These are phyloP conservation scores for Annulohypoxylon stygium DNA, from an alignment of 495 filamentous ascomycete species.

Conservation along the genomic window DNA sequence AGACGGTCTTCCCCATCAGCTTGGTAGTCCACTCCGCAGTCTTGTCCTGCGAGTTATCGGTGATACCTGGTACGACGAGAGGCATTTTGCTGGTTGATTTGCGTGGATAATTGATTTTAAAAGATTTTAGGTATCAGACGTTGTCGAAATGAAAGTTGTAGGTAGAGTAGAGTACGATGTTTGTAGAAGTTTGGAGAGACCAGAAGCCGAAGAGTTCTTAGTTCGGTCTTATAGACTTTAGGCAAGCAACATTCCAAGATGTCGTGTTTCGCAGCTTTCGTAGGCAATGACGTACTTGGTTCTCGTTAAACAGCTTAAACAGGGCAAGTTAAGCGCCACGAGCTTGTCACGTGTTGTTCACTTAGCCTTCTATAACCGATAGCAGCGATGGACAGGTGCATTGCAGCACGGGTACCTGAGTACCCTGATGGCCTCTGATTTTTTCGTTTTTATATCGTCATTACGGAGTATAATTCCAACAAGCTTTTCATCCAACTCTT, in stretches of 20 bases:
- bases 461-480: neutral
- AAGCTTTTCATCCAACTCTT: neutral
- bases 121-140: neutral
- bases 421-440: neutral
- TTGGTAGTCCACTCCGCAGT: slow-evolving; percentile 78
- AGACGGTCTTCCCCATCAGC: slow-evolving; percentile 78
- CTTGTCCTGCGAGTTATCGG: slow-evolving; percentile 63
- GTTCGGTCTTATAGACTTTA: slow-evolving; percentile 28
- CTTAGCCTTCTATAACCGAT: slow-evolving; percentile 3
- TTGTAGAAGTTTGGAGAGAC: neutral
- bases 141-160: neutral
- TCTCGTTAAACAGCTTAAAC: neutral
- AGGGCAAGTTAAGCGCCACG: slow-evolving; percentile 11
- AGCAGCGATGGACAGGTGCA: too few species aligned
- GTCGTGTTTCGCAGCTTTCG: slow-evolving; percentile 17
- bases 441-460: slow-evolving; percentile 6
- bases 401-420: neutral
- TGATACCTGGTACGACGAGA: slow-evolving; percentile 82
- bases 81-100: slow-evolving; percentile 71
- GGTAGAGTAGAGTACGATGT: neutral
- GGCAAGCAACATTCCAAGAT: slow-evolving; percentile 31
- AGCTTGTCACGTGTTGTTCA: slow-evolving; percentile 1
- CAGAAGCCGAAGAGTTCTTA: neutral
- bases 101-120: neutral
- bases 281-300: slow-evolving; percentile 42